Base-by-base conservation (phyloP, 78 protist species). In the Planoprotostelium fungivorum region DNA sequence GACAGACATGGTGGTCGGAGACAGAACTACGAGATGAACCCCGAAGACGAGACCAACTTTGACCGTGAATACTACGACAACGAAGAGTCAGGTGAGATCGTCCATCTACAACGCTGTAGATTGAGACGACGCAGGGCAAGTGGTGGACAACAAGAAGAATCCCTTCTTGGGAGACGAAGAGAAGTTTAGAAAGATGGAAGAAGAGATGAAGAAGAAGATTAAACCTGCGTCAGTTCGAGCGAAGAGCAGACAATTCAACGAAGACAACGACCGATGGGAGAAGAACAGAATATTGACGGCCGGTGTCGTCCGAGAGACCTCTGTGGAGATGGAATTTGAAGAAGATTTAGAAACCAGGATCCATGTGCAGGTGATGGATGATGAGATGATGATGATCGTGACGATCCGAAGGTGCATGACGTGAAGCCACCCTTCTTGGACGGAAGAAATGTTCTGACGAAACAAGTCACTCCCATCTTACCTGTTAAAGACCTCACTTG, bases 361-460 rank as follows among this genome's bases (percentile, higher is more conserved):
- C 16, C 85, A 83, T 51, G 90, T 88, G 5, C 35, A 36, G 38
- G 35, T 88, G 16, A 31, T 87, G 35, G 83, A 87, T 1, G 36
- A 16, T 5, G 84, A 29, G 93, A 90, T 83, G 91, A 89, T 35
- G 94, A 94, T 29, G 85, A 51, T 29, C 29, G 94, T 0, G 91
- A 86, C 1, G 37, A 94, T 88, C 85, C 98, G 28, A 83, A 96
- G n/a, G 96, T 98, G n/a, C 90, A 90, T 37, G 96, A 97, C 92
- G 35, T 91, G 35, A 28, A 87, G 34, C 99, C 99, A n/a, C 99
- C 98, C 0, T 98, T 98, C 89, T 93, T 98, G 28, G 98, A 97
- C 73, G 98, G 98, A 1, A 90, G 93, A 35, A 1, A 37, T 28
- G 93, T 34, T 29, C 93, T 63, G 34, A 90, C 97, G 0, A 91